phyloP scores from a whole-genome alignment of 148 eudicot species.

The Spergularia bocconei region DNA sequence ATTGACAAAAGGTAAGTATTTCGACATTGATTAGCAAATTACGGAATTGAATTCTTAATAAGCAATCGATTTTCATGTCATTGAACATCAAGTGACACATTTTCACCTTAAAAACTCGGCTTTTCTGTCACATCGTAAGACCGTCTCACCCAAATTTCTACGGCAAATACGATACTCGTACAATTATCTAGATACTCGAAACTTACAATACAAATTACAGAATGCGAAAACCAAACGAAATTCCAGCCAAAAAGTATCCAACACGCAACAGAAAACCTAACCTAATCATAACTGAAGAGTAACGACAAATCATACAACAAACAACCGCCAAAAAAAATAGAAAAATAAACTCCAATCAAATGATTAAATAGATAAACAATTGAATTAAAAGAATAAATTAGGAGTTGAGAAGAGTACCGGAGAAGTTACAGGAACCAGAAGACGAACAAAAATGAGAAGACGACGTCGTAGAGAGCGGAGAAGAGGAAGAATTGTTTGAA shows the following conservation, averaged over 20 bases:
- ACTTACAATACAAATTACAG: not conserved
- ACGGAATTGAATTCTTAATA: not conserved
- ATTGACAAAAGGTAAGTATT: not conserved
- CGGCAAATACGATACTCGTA: not conserved
- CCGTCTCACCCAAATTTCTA: not conserved
- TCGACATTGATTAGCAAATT: not conserved
- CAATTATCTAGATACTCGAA: not conserved
- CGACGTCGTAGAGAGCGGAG: conserved; percentile 5
- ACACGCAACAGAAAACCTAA: conserved; percentile 9
- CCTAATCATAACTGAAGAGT: not conserved
- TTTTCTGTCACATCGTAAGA: not conserved
- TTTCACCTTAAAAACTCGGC: not conserved
- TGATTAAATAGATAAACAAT: not conserved
- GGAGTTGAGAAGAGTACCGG: conserved; percentile 25
- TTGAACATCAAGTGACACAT: not conserved
- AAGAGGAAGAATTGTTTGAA: conserved; percentile 8
- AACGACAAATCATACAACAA: not conserved
- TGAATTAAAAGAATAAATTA: not conserved
- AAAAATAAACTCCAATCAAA: not conserved
- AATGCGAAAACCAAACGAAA: not conserved
- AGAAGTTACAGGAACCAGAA: conserved; percentile 22
- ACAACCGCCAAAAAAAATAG: not conserved
- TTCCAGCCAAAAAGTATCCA: not conserved
- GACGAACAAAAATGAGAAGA: conserved; percentile 31
- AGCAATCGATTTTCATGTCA: not conserved